Conservation (phyloP, 1,284 basidiomycete species). For the Irpex lacteus region DNA sequence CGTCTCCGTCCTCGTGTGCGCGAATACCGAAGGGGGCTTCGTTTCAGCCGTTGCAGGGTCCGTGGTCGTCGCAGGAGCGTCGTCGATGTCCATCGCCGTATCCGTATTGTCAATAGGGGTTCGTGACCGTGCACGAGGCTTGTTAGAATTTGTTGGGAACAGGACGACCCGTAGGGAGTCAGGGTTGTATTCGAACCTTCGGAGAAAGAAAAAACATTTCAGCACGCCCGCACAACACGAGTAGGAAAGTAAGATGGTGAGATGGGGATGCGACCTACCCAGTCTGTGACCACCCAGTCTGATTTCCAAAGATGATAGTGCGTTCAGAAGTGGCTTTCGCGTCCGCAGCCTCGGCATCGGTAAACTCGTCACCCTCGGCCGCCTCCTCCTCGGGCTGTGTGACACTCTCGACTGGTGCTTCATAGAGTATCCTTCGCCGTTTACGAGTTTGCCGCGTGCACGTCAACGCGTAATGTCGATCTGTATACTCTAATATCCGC, state of each 20-base stretch:
- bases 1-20: constrained; percentile 30
- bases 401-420: not conserved
- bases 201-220: not conserved
- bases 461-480: constrained; percentile 54
- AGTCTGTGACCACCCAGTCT: constrained; percentile 16
- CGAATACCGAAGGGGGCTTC: constrained; percentile 21
- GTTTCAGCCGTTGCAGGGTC: not conserved
- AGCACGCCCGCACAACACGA: not conserved
- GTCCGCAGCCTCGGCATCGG: constrained; percentile 17
- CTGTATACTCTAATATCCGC: constrained; percentile 61
- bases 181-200: constrained; percentile 61
- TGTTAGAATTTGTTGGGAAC: constrained; percentile 33
- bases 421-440: constrained; percentile 31
- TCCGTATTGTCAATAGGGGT: constrained; percentile 4
- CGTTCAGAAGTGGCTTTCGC: constrained; percentile 29
- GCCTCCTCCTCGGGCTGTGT: too few species aligned
- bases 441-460: constrained; percentile 32
- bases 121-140: constrained; percentile 13
- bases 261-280: constrained; percentile 18
- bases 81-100: constrained; percentile 14
- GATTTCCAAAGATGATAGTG: constrained; percentile 29
- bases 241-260: not conserved
- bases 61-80: not conserved
- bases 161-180: constrained; percentile 41
- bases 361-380: constrained; percentile 12